phyloP scores from a whole-genome alignment of 257 asterid genomes.

The Solanum bulbocastanum region DNA sequence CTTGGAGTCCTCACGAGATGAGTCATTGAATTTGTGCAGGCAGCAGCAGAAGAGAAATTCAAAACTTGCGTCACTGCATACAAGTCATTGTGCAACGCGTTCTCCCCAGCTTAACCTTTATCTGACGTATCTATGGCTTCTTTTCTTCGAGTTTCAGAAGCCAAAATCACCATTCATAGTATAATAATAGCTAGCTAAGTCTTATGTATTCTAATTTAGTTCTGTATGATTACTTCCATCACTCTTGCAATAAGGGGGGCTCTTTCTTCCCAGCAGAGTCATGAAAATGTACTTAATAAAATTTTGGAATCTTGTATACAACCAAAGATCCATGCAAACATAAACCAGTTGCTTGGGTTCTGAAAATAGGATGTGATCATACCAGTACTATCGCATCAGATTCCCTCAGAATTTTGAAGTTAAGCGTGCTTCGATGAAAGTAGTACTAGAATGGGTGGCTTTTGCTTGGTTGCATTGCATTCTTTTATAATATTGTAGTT shows the following conservation, averaged over 20 bases:
- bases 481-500: background rate
- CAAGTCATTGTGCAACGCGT: constrained; percentile 54
- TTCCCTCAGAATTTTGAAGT: background rate
- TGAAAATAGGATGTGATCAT: background rate
- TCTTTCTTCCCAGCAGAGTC: background rate
- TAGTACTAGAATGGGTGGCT: too few relatives aligned
- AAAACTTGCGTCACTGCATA: constrained; percentile 67
- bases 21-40: constrained; percentile 27
- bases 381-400: background rate
- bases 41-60: constrained; percentile 70
- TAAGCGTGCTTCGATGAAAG: background rate
- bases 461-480: background rate
- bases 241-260: background rate
- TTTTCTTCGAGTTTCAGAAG: background rate
- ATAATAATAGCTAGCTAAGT: background rate
- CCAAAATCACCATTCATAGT: background rate
- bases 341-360: background rate
- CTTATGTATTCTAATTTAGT: background rate
- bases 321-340: background rate
- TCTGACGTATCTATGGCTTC: background rate
- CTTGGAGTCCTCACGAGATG: background rate
- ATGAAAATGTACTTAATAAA: background rate
- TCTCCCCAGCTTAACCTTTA: constrained; percentile 25
- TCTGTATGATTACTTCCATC: background rate
- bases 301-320: background rate